A percentile compares a stretch with the other conserved stretches of the same genome.
Evolutionary conservation across 257 asterid species (phyloP).

Genomic region (Cynanchum wilfordii): DNA sequence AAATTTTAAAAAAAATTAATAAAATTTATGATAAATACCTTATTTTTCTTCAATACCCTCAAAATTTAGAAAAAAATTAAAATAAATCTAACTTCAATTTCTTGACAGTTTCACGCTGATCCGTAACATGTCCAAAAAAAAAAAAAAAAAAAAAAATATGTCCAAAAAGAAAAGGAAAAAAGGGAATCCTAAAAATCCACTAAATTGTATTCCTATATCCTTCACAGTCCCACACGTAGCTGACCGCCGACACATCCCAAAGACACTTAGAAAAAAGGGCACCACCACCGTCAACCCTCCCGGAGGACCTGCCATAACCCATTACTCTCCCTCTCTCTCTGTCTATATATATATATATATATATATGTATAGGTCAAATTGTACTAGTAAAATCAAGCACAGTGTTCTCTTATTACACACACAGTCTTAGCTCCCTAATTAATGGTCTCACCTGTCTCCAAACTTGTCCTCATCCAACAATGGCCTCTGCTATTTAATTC

Average conservation of each 20-base stretch:
- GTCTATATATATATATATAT: not conserved
- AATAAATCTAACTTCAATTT: no score
- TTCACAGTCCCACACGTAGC: constrained; percentile 4
- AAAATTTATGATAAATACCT: no score
- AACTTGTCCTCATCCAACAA: constrained; percentile 2
- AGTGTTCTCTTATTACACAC: not conserved
- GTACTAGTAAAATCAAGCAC: not conserved
- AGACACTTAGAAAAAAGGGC: not conserved
- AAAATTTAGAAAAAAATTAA: no score
- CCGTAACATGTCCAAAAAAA: no score
- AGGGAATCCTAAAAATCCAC: not conserved
- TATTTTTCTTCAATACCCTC: no score
- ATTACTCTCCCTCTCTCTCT: not conserved
- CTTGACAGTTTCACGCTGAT: no score
- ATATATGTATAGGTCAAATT: not conserved
- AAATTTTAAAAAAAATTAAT: no score
- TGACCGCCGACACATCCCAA: constrained; percentile 23
- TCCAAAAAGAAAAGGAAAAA: not conserved
- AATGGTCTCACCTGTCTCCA: constrained; percentile 44
- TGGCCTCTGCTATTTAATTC: constrained; percentile 13
- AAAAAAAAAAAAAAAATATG: no score
- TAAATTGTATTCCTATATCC: not conserved
- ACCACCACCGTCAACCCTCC: not conserved
- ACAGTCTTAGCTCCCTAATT: constrained; percentile 6
- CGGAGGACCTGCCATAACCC: constrained; percentile 1